A percentile compares a stretch with the other conserved stretches of the same genome.
phyloP scores from a whole-genome alignment of 1,139 yeast species.

The Magnusiomyces ingens region DNA sequence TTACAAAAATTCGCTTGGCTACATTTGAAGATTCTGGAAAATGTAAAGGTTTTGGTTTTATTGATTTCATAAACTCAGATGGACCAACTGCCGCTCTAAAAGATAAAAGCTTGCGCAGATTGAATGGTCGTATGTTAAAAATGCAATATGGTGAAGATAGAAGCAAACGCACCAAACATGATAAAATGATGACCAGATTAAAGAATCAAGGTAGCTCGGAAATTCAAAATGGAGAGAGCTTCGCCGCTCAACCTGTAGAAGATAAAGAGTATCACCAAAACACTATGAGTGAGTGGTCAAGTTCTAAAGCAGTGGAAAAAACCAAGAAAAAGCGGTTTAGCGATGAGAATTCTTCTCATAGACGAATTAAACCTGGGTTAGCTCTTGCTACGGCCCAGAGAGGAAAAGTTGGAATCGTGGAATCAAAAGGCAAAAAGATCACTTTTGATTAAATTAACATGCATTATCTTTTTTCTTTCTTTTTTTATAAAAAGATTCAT shows the following conservation, averaged over 20 bases:
- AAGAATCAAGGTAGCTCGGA: neutral
- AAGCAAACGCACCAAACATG: conserved; percentile 61
- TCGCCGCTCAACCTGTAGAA: conserved; percentile 2
- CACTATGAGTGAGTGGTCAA: conserved; percentile 6
- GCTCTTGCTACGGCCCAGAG: conserved; percentile 88
- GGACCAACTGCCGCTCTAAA: conserved; percentile 80
- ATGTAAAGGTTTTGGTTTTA: conserved; percentile 93
- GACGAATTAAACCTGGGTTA: conserved; percentile 69
- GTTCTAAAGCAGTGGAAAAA: conserved; percentile 12
- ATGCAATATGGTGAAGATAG: conserved; percentile 95
- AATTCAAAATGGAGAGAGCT: neutral
- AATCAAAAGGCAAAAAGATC: conserved; percentile 82
- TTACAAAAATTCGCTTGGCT: conserved; percentile 81
- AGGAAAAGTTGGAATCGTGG: conserved; percentile 83
- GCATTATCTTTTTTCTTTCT: conserved; percentile 1
- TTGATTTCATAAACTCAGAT: conserved; percentile 73
- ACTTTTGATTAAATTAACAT: conserved; percentile 46
- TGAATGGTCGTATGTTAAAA: conserved; percentile 70
- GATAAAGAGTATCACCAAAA: conserved; percentile 2
- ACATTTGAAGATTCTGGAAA: conserved; percentile 94
- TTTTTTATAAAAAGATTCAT: conserved; percentile 6
- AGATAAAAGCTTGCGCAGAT: conserved; percentile 58
- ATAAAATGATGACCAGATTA: conserved; percentile 20
- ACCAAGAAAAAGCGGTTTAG: conserved; percentile 26
- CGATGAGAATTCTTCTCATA: conserved; percentile 27